Evolutionary conservation across 2,329 filamentous ascomycete species (phyloP).

Genomic region (Parasarocladium wereldwijsianum): DNA sequence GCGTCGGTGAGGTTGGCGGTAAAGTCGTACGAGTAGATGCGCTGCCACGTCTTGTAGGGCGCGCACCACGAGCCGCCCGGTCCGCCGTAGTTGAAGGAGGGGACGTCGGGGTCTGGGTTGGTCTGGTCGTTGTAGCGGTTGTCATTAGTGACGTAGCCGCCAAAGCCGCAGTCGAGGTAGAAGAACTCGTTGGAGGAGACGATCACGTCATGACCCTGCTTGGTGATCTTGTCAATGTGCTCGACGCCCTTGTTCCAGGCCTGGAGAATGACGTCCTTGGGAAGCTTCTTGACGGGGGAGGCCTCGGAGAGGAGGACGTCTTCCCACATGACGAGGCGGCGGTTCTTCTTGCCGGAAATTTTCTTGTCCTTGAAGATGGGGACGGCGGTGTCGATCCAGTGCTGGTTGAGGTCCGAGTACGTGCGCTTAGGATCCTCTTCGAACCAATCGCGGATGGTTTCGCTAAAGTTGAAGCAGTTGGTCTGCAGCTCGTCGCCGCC

Average conservation of each 20-base stretch:
- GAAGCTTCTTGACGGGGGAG: conserved; percentile 30
- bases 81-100: conserved; percentile 46
- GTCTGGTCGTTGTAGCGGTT: conserved; percentile 3
- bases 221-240: conserved; percentile 45
- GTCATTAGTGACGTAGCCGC: conserved; percentile 46
- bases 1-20: conserved; percentile 44
- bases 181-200: conserved; percentile 66
- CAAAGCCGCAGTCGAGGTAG: conserved; percentile 75
- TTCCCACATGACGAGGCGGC: conserved; percentile 68
- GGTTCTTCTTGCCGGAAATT: conserved; percentile 36
- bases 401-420: conserved; percentile 60
- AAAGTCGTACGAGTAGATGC: conserved; percentile 71
- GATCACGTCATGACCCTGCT: conserved; percentile 54
- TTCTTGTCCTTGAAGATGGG: conserved; percentile 3
- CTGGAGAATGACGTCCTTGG: conserved; percentile 60
- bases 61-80: conserved; percentile 43
- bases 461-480: conserved; percentile 49
- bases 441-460: conserved; percentile 32
- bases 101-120: conserved; percentile 33
- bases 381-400: conserved; percentile 51
- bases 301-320: conserved; percentile 69
- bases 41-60: conserved; percentile 67
- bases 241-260: conserved; percentile 53
- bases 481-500: conserved; percentile 79
- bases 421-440: conserved; percentile 37